Evolutionary conservation across 495 filamentous ascomycete species (phyloP), one percentile per base, ranked within the genome.

Genomic region (Amphirosellinia nigrospora): DNA sequence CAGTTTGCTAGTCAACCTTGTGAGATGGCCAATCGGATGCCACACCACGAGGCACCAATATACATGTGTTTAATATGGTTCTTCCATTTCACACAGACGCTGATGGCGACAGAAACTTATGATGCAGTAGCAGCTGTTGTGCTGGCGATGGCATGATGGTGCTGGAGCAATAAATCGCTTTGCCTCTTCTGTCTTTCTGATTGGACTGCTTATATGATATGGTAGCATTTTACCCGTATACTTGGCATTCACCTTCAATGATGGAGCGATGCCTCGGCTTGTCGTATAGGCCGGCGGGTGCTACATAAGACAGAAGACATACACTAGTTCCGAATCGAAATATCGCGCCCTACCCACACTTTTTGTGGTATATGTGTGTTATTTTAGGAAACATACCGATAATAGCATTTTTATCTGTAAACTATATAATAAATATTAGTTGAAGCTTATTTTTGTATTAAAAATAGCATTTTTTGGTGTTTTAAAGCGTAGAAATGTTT

Each of bases 131-230:
- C 9, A 36, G 55, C 32, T 36, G 32, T 13, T 58, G 55, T 64
- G 61, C 13, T 64, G 43, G 61, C 61, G 45, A 64, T 64, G 61
- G 61, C 41, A 50, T 45, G 41, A 50, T 50, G 61, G 41, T 50
- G 61, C 15, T 30, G 50, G 41, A 23, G 43, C 16, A 36, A 64
- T 23, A 32, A 30, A 50, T 48, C 43, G 43, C 4, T 21, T 50
- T 50, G 36, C 26, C 28, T 32, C 7, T 43, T 63, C 23, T 0
- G 13, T 21, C 13, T 46, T 32, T 46, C 36, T 34, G 6, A 58
- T 50, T 64, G 28, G 61, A 45, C 30, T 34, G 61, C 30, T 45
- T 46, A 58, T 58, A 62, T 39, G 59, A 46, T 46, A 43, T 39
- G 39, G 28, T 39, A 28, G 39, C 38, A 38, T 62, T 38, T 13